phyloP scores from a whole-genome alignment of 768 basidiomycete genomes.

The Rhodocollybia butyracea region DNA sequence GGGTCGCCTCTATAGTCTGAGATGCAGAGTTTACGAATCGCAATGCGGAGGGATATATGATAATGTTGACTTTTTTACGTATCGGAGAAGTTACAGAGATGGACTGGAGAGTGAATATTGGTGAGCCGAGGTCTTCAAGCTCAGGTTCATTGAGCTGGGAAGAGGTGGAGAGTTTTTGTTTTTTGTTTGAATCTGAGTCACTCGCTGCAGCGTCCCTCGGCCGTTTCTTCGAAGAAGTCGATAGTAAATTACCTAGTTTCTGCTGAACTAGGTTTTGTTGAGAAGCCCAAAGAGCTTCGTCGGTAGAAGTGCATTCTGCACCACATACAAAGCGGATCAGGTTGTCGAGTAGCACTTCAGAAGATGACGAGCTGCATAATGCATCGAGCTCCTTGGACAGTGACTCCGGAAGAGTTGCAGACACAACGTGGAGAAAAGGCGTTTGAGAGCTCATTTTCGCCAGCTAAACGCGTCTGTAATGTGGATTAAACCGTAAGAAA shows the following conservation, averaged over 20 bases:
- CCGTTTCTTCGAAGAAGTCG: conserved; percentile 25
- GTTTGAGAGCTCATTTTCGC: neutral
- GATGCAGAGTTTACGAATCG: no score
- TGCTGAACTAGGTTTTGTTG: conserved; percentile 29
- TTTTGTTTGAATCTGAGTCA: conserved; percentile 27
- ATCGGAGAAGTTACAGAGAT: conserved; percentile 72
- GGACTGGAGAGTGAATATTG: conserved; percentile 57
- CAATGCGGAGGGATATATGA: conserved; percentile 47
- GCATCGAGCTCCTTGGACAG: conserved; percentile 6
- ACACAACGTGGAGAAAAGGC: conserved; percentile 9
- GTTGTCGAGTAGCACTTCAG: conserved; percentile 36
- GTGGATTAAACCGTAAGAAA: no score
- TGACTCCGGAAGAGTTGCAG: conserved; percentile 4
- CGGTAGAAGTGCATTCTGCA: conserved; percentile 30
- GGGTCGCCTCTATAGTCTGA: no score
- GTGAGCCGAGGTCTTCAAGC: conserved; percentile 32
- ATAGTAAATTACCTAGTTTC: conserved; percentile 26
- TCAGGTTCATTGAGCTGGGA: conserved; percentile 2
- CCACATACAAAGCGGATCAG: conserved; percentile 42
- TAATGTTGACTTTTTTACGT: conserved; percentile 72
- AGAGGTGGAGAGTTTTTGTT: conserved; percentile 25
- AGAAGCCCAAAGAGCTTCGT: conserved; percentile 32
- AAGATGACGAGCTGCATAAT: conserved; percentile 21
- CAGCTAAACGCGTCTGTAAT: no score
- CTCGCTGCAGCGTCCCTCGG: conserved; percentile 7